Base-by-base conservation (phyloP, 768 basidiomycete genomes). In the Rhodotorula paludigena region DNA sequence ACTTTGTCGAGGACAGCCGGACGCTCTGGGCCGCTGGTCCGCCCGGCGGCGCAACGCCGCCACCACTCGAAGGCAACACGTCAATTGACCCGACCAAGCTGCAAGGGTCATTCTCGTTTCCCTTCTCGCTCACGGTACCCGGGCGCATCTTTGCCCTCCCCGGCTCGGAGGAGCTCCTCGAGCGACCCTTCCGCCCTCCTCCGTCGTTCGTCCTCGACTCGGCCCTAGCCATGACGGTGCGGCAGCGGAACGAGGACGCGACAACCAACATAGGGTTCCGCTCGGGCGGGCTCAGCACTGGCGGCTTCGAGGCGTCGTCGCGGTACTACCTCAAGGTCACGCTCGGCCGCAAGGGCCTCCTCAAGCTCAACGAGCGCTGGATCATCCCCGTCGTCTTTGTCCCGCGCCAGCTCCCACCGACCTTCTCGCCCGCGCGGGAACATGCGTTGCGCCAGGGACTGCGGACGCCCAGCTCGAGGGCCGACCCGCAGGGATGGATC, bases 341-440 rank as follows among this genome's bases (percentile, higher is more conserved):
- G 20, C 39, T 71, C 28, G 69, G 69, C 0, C 25, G 65, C 0
- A 45, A 32, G 10, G 65, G 69, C 9, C 25, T 71, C 32, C 38
- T 71, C 38, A 71, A 67, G 44, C 21, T 66, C 25, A 71, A 71
- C 59, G 69, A 71, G 39, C 60, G 69, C 9, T 66, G 60, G 55
- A 60, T 71, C 62, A 44, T 67, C 28, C 69, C 69, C 1, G n/a
- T 71, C 35, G 61, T 71, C 16, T 71, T 63, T 33, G 62, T 58
- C 32, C 69, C 69, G 12, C 53, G 69, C 0, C 64, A 66, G 35
- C 12, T n/a, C 7, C 54, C 62, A 7, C 62, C 64, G 5, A 8
- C 53, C 23, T 49, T 55, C 23, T 62, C 60, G 11, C 60, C 45
- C 2, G 11, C 42, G 15, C 48, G 69, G 21, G 45, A 42, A 28